phyloP scores from a whole-genome alignment of 2,329 filamentous ascomycete genomes.

The Zopfia rhizophila region DNA sequence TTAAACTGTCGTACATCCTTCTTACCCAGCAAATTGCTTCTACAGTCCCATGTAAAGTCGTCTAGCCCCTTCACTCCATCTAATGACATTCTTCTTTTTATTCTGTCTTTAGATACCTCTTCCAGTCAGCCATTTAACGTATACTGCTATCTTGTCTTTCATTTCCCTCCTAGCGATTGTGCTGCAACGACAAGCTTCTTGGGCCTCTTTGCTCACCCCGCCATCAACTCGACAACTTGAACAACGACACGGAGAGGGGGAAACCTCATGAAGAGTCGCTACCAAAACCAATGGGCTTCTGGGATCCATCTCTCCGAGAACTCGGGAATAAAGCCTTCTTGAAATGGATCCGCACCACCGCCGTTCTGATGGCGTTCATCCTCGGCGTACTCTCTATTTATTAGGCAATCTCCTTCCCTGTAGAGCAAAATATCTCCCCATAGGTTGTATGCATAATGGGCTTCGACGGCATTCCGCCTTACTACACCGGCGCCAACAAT shows the following conservation, averaged over 20 bases:
- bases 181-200: too few species aligned
- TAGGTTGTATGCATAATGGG: constrained; percentile 70
- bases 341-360: constrained; percentile 57
- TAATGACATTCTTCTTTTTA: too few species aligned
- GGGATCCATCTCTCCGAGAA: constrained; percentile 53
- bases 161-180: too few species aligned
- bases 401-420: constrained; percentile 67
- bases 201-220: too few species aligned
- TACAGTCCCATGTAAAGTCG: too few species aligned
- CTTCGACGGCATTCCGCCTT: constrained; percentile 69
- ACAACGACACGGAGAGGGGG: constrained; percentile 16
- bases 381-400: constrained; percentile 68
- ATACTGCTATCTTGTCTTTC: too few species aligned
- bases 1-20: too few species aligned
- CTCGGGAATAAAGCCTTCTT: constrained; percentile 52
- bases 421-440: constrained; percentile 59
- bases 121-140: too few species aligned
- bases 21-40: too few species aligned
- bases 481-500: constrained; percentile 63
- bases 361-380: constrained; percentile 66
- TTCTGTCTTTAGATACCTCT: too few species aligned
- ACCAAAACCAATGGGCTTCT: constrained; percentile 57
- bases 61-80: too few species aligned
- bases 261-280: constrained; percentile 25
- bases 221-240: constrained; percentile 6